These are phyloP conservation scores for Dactylellina haptotyla DNA, from an alignment of 2,329 filamentous ascomycete genomes.

Conservation along the genomic window DNA sequence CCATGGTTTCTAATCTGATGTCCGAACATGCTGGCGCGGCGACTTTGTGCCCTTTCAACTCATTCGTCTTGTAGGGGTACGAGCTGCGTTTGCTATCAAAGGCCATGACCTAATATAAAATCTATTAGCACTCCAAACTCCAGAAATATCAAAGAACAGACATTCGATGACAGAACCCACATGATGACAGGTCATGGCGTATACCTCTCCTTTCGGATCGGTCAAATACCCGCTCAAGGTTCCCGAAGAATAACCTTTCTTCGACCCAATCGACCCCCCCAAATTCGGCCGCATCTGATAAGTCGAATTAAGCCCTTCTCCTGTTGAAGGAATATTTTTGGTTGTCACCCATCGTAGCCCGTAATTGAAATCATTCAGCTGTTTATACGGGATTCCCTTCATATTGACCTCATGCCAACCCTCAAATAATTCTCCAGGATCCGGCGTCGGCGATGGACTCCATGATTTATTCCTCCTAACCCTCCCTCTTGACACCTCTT, in stretches of 20 bases:
- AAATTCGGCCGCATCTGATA: constrained; percentile 30
- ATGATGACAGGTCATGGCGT: constrained; percentile 49
- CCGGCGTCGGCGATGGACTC: constrained; percentile 20
- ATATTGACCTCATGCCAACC: neutral
- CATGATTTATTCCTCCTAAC: neutral
- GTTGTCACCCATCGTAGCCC: constrained; percentile 29
- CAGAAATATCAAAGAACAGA: neutral
- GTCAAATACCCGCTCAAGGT: constrained; percentile 41
- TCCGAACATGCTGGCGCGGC: constrained; percentile 5
- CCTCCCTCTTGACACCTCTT: neutral
- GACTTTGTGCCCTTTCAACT: neutral
- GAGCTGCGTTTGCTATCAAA: neutral
- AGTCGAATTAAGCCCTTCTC: constrained; percentile 12
- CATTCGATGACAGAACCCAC: constrained; percentile 8
- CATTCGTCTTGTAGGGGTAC: constrained; percentile 10
- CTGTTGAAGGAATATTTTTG: neutral
- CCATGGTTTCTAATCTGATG: neutral
- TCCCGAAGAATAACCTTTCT: constrained; percentile 6
- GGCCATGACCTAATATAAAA: constrained; percentile 10
- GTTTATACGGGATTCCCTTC: neutral
- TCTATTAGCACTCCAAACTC: neutral
- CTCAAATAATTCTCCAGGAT: neutral
- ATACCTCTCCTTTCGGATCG: constrained; percentile 9
- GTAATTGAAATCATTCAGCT: constrained; percentile 22
- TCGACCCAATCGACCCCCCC: constrained; percentile 18